phyloP scores from a whole-genome alignment of 768 basidiomycete species.

The Tulasnella sp. region DNA sequence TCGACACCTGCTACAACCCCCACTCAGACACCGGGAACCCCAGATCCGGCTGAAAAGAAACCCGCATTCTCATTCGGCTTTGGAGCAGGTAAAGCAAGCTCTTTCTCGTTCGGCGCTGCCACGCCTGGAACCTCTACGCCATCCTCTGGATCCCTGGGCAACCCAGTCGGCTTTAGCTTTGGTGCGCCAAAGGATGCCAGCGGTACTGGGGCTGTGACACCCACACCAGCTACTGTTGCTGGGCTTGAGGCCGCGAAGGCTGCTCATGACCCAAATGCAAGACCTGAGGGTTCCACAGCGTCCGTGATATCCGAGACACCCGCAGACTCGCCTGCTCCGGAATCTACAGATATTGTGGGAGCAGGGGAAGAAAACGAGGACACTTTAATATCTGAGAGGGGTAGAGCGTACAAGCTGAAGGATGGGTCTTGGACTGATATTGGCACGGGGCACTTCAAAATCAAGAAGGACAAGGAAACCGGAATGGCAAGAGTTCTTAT shows the following conservation, averaged over 20 bases:
- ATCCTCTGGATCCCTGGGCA: conserved; percentile 30
- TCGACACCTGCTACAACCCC: conserved; percentile 28
- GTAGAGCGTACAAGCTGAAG: conserved; percentile 31
- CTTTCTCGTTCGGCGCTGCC: conserved; percentile 7
- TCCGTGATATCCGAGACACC: conserved; percentile 5
- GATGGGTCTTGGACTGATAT: conserved; percentile 28
- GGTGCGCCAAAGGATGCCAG: not conserved
- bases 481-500: conserved; percentile 32
- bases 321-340: conserved; percentile 1
- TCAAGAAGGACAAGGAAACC: conserved; percentile 35
- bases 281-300: not conserved
- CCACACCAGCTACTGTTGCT: conserved; percentile 25
- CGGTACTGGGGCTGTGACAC: not conserved
- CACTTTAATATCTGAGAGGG: conserved; percentile 8
- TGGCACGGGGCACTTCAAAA: conserved; percentile 32
- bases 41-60: conserved; percentile 20
- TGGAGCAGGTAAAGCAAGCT: conserved; percentile 13
- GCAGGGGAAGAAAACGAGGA: conserved; percentile 36
- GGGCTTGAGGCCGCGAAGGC: conserved; percentile 21
- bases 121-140: conserved; percentile 7
- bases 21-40: conserved; percentile 14
- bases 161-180: conserved; percentile 36
- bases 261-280: not conserved
- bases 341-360: conserved; percentile 21
- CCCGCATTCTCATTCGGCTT: conserved; percentile 28